phyloP scores from a whole-genome alignment of 768 basidiomycete species.

The Phaffia tasmanica region DNA sequence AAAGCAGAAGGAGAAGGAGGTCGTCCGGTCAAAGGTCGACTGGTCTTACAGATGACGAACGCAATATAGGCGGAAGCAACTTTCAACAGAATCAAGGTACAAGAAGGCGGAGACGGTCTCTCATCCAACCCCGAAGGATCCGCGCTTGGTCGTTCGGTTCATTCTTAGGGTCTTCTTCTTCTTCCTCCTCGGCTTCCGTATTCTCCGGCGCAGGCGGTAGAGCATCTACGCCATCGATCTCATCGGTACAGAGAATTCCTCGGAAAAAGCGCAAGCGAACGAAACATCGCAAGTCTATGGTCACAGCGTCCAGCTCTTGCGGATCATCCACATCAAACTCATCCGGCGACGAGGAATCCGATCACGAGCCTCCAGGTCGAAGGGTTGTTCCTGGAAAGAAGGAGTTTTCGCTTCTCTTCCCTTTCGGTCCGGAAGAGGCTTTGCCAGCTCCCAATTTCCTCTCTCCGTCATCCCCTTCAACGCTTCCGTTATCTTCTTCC shows the following conservation, averaged over 20 bases:
- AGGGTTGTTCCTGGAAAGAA: slow-evolving; percentile 57
- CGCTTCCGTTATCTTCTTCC: neutral
- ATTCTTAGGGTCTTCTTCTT: slow-evolving; percentile 34
- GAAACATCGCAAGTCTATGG: slow-evolving; percentile 35
- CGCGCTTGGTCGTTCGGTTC: slow-evolving; percentile 30
- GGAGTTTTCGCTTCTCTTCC: slow-evolving; percentile 53
- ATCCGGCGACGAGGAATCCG: slow-evolving; percentile 23
- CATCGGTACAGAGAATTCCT: slow-evolving; percentile 29
- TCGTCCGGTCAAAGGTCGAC: neutral
- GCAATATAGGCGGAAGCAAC: no score
- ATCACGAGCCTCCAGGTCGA: slow-evolving; percentile 48
- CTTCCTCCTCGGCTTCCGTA: slow-evolving; percentile 41
- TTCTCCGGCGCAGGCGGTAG: slow-evolving; percentile 52
- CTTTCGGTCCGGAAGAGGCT: slow-evolving; percentile 40
- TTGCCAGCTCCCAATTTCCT: slow-evolving; percentile 7
- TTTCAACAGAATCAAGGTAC: slow-evolving; percentile 19
- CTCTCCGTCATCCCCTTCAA: slow-evolving; percentile 28
- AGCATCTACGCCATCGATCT: slow-evolving; percentile 56
- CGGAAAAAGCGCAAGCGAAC: slow-evolving; percentile 42
- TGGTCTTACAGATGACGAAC: neutral
- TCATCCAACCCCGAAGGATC: slow-evolving; percentile 55
- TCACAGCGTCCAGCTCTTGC: slow-evolving; percentile 43
- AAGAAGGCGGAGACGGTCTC: slow-evolving; percentile 32
- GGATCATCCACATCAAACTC: slow-evolving; percentile 38
- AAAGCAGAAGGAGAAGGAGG: neutral